A percentile compares a stretch with the other conserved stretches of the same genome.
These are phyloP conservation scores for Leishmania amazonensis DNA, from an alignment of 208 protist species.

Conservation along the genomic window DNA sequence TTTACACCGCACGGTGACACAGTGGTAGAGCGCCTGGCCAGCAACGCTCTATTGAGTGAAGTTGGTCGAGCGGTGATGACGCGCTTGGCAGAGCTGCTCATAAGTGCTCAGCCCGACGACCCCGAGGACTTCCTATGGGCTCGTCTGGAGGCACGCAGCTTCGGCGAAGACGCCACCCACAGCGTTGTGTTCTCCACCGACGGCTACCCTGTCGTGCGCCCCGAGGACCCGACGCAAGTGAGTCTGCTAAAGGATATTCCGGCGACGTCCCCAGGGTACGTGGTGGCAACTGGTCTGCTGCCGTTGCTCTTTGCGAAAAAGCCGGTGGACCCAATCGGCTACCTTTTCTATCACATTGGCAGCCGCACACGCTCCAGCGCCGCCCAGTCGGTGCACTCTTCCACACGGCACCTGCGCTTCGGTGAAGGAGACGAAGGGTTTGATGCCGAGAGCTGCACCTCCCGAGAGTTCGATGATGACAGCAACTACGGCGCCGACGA, in stretches of 20 bases:
- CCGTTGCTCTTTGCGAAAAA: constrained; percentile 66
- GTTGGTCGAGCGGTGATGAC: constrained; percentile 26
- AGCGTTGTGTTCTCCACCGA: constrained; percentile 24
- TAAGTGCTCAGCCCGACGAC: constrained; percentile 56
- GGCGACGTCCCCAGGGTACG: constrained; percentile 43
- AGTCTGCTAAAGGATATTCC: constrained; percentile 59
- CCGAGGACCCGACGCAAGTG: constrained; percentile 50
- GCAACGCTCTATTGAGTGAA: constrained; percentile 32
- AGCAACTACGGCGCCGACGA: constrained; percentile 28
- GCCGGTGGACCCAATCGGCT: constrained; percentile 63
- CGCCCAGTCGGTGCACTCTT: constrained; percentile 48
- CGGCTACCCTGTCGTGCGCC: constrained; percentile 27
- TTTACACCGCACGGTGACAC: constrained; percentile 31
- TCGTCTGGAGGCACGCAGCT: constrained; percentile 49
- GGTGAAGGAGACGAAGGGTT: constrained; percentile 27
- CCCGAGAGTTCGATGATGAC: constrained; percentile 42
- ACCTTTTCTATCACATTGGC: constrained; percentile 62
- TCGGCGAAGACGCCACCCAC: constrained; percentile 43
- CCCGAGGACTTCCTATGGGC: constrained; percentile 65
- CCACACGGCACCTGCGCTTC: constrained; percentile 20
- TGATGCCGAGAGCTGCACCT: constrained; percentile 48
- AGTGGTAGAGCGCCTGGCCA: constrained; percentile 58
- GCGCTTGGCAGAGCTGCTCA: constrained; percentile 42
- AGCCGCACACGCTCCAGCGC: constrained; percentile 38
- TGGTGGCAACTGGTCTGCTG: constrained; percentile 40